Percentiles rank a stretch among this genome's conserved stretches.
Evolutionary conservation across 75 land plant species (phyloP).

Genomic region (Pseudotsuga menziesii): DNA sequence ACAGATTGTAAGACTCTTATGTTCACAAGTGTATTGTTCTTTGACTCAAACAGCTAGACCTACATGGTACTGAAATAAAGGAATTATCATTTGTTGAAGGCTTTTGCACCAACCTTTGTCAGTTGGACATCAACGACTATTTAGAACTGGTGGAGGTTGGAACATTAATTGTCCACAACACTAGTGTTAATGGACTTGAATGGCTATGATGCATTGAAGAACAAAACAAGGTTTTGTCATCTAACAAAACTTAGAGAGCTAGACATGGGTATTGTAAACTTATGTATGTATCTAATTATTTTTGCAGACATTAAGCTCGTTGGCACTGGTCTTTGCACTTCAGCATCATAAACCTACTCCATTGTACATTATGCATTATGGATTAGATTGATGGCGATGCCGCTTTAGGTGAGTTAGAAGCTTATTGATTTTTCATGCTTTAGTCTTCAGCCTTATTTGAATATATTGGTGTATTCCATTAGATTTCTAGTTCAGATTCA

Average conservation of each 20-base stretch:
- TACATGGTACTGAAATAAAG: background rate
- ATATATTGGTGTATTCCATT: background rate
- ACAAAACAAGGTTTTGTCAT: background rate
- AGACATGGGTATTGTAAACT: background rate
- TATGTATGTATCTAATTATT: background rate
- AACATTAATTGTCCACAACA: background rate
- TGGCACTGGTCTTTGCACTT: constrained; percentile 96
- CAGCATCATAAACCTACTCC: constrained; percentile 99
- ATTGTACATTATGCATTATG: constrained; percentile 96
- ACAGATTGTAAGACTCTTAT: no score
- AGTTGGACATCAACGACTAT: background rate
- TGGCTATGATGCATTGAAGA: background rate
- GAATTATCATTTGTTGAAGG: background rate
- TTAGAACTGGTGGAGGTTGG: background rate
- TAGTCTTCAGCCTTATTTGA: background rate
- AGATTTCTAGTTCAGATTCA: background rate
- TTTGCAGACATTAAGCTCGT: constrained; percentile 84
- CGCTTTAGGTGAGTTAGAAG: constrained; percentile 65
- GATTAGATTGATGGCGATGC: constrained; percentile 99
- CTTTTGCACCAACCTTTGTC: background rate
- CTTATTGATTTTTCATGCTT: background rate
- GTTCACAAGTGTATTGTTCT: background rate
- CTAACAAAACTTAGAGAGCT: no score
- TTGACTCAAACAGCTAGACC: background rate
- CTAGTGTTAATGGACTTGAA: background rate